Conservation (phyloP, 768 basidiomycete species). For the Hortiboletus campestris region DNA sequence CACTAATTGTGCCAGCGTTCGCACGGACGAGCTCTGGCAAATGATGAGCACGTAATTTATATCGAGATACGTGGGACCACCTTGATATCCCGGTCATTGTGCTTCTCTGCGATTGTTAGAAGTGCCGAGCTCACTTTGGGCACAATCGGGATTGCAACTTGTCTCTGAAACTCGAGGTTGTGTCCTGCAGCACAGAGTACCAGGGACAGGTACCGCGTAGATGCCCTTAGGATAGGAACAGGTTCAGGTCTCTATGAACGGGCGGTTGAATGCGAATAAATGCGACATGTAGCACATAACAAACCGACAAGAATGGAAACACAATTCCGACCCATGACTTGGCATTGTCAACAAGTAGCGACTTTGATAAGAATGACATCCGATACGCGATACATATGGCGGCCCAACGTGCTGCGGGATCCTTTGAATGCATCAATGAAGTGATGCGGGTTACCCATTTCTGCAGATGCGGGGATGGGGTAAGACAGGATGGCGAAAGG, state of each 20-base stretch:
- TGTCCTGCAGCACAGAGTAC: conserved; percentile 61
- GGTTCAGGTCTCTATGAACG: conserved; percentile 65
- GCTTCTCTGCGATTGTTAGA: conserved; percentile 53
- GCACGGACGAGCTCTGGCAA: conserved; percentile 44
- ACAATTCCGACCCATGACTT: conserved; percentile 68
- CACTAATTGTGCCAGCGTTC: conserved; percentile 55
- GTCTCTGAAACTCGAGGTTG: conserved; percentile 79
- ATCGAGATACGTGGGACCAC: conserved; percentile 33
- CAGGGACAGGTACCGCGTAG: conserved; percentile 59
- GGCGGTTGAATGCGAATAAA: conserved; percentile 13
- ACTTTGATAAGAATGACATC: conserved; percentile 56
- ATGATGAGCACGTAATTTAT: conserved; percentile 2
- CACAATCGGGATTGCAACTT: conserved; percentile 68
- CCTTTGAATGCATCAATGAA: conserved; percentile 74
- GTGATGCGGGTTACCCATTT: conserved; percentile 78
- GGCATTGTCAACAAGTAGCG: conserved; percentile 65
- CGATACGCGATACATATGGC: conserved; percentile 73
- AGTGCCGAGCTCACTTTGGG: conserved; percentile 67
- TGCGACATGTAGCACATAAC: conserved; percentile 34
- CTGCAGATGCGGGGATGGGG: conserved; percentile 60
- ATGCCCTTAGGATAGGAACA: conserved; percentile 54
- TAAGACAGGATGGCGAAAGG: conserved; percentile 52
- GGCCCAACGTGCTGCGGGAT: conserved; percentile 75
- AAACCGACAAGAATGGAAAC: conserved; percentile 67
- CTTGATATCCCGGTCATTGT: conserved; percentile 50